These are phyloP conservation scores for Mucor plumbeus DNA, from an alignment of 371 early-diverging fungal genomes.

Conservation along the genomic window DNA sequence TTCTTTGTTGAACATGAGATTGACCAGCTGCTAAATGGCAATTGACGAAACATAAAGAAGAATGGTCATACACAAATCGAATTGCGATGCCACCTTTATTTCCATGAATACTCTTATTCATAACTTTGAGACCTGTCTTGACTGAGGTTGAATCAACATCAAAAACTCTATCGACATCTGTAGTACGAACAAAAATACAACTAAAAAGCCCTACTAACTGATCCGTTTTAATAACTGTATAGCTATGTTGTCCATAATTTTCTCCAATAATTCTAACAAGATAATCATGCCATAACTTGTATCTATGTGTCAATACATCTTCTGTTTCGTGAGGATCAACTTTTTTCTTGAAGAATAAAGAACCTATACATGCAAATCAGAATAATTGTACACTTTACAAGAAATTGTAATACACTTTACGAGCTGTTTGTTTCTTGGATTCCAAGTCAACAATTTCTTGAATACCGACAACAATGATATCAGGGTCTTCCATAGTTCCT, in stretches of 20 bases:
- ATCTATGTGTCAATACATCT: constrained; percentile 56
- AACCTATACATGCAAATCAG: background rate
- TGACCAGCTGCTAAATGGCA: constrained; percentile 85
- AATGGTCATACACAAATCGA: constrained; percentile 70
- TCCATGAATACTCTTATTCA: constrained; percentile 66
- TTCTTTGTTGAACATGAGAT: constrained; percentile 63
- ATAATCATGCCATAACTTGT: constrained; percentile 72
- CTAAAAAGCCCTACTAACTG: constrained; percentile 85
- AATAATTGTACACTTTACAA: no score
- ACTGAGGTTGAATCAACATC: constrained; percentile 49
- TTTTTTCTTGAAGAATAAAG: constrained; percentile 38
- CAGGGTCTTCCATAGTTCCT: constrained; percentile 56
- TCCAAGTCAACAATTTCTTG: constrained; percentile 85
- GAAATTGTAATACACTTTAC: constrained; percentile 32
- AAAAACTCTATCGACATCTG: constrained; percentile 32
- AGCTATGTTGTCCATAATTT: constrained; percentile 43
- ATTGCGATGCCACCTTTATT: constrained; percentile 89
- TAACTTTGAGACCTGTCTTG: constrained; percentile 86
- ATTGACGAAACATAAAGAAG: constrained; percentile 80
- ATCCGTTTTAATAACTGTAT: constrained; percentile 64
- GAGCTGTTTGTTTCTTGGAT: constrained; percentile 63
- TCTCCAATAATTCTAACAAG: constrained; percentile 44
- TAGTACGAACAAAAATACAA: constrained; percentile 67
- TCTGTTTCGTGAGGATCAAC: constrained; percentile 41
- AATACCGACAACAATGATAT: constrained; percentile 78